Percentiles rank a stretch among this genome's conserved stretches.
phyloP scores from a whole-genome alignment of 179 eudicot species.

The Silene noctiflora region DNA sequence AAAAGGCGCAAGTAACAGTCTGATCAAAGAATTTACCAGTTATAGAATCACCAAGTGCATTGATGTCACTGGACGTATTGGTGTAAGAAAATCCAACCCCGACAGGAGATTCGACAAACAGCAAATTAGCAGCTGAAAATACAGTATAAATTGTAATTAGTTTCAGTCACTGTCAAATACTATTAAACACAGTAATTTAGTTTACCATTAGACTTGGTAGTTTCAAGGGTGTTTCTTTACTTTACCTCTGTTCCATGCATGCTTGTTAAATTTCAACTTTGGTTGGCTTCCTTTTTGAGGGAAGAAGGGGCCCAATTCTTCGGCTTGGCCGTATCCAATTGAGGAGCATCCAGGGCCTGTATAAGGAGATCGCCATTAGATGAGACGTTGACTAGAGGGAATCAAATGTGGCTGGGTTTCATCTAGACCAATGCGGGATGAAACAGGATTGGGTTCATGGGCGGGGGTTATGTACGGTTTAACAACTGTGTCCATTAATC shows the following conservation, averaged over 20 bases:
- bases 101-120: slow-evolving; percentile 86
- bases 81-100: slow-evolving; percentile 93
- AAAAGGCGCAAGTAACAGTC: too few relatives aligned
- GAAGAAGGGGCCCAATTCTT: slow-evolving; percentile 75
- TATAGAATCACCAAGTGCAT: slow-evolving; percentile 58
- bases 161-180: not conserved
- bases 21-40: slow-evolving; percentile 35
- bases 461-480: too few relatives aligned
- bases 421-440: too few relatives aligned
- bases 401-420: not conserved
- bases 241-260: slow-evolving; percentile 70
- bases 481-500: too few relatives aligned
- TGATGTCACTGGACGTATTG: slow-evolving; percentile 60
- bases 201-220: too few relatives aligned
- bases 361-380: not conserved
- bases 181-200: not conserved
- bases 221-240: not conserved
- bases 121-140: slow-evolving; percentile 68
- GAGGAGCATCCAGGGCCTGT: slow-evolving; percentile 93
- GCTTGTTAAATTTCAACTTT: slow-evolving; percentile 52
- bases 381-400: not conserved
- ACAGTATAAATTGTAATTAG: not conserved
- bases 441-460: too few relatives aligned
- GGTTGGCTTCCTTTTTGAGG: slow-evolving; percentile 44
- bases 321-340: slow-evolving; percentile 67